These are phyloP conservation scores for Phalaenopsis aphrodite DNA, from an alignment of 106 monocot genomes.

Conservation along the genomic window DNA sequence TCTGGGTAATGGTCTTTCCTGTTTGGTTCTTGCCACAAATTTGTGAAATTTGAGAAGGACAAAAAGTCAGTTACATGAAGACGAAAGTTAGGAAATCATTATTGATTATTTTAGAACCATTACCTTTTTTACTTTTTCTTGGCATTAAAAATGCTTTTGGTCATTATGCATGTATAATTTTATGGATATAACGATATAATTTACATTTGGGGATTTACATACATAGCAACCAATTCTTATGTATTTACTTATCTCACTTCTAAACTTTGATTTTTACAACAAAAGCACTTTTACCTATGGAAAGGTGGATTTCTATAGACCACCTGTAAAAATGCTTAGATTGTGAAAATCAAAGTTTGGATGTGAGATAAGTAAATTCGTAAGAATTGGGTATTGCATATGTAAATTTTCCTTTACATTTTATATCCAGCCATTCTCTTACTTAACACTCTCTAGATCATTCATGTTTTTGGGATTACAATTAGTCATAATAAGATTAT, in stretches of 20 bases:
- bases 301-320: too few species aligned
- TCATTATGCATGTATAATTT: neutral
- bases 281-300: too few species aligned
- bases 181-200: neutral
- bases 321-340: too few species aligned
- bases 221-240: too few species aligned
- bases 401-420: neutral
- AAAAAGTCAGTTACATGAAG: neutral
- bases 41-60: neutral
- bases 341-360: too few species aligned
- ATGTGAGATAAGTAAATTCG: neutral
- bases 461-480: neutral
- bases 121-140: neutral
- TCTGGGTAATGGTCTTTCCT: too few species aligned
- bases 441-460: neutral
- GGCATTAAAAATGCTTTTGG: neutral
- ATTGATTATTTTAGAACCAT: neutral
- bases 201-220: too few species aligned
- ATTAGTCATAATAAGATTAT: neutral
- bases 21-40: neutral
- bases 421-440: too few species aligned
- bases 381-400: too few species aligned
- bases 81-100: neutral
- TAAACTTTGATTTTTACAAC: too few species aligned
- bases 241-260: too few species aligned